Evolutionary conservation across 169 alveolate genomes (phyloP), one percentile per base, ranked within the genome.

Genomic region (Eimeria maxima): DNA sequence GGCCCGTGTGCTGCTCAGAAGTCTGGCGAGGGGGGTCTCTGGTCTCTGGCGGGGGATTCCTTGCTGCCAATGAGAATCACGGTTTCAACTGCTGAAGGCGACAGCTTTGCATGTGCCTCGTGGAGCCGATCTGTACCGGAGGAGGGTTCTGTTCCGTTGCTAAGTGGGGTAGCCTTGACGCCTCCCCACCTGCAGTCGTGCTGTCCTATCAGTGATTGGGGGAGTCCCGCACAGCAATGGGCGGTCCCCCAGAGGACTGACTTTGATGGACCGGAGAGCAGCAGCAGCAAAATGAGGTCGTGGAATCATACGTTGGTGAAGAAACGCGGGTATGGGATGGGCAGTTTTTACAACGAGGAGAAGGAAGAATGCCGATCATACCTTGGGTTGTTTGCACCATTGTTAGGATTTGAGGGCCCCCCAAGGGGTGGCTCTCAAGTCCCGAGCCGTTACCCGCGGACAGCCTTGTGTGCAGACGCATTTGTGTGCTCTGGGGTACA

Each of bases 171-270:
- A 2, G 55, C 53, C 71, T 27, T 47, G 76, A 22, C 33, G 91
- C 91, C 76, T n/a, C 65, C 83, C 22, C 65, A 38, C 81, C 53
- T 83, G 1, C 84, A 87, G 4, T 45, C 80, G 53, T 33, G 65
- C 67, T 42, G 67, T 22, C 81, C 94, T 14, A 11, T 65, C 10
- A 63, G 94, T 47, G 94, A 87, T 33, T 87, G 94, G 94, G 94
- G 94, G 78, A 63, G 81, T 45, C 94, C 94, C 22, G 83, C 94
- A 42, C 94, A 87, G 57, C 94, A 87, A 67, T 87, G 94, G 94
- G 81, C 50, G 27, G 83, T 13, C 81, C 94, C 94, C 63, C 94
- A 60, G 33, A 83, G 91, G 81, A 45, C 69, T 27, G 83, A 60
- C 45, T 33, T 63, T 3, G 94, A 83, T 8, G 88, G n/a, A 45